A percentile compares a stretch with the other conserved stretches of the same genome.
Evolutionary conservation across 2,329 filamentous ascomycete species (phyloP).

Genomic region (Thermomyces lanuginosus): DNA sequence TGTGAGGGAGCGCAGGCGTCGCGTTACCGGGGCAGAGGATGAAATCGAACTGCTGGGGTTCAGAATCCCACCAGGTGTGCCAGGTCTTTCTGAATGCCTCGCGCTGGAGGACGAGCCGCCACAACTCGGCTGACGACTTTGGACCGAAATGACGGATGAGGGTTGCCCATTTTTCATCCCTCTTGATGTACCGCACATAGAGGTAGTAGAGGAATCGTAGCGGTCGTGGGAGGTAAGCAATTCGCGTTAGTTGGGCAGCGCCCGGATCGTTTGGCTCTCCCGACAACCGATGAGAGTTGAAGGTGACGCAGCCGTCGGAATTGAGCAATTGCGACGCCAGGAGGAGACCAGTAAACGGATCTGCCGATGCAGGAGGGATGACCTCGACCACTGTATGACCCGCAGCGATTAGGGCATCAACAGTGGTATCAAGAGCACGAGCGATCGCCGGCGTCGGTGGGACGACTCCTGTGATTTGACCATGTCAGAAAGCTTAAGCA

Average conservation of each 20-base stretch:
- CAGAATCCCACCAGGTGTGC: slow-evolving; percentile 70
- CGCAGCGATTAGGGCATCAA: slow-evolving; percentile 48
- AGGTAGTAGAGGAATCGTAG: slow-evolving; percentile 76
- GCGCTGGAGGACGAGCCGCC: slow-evolving; percentile 60
- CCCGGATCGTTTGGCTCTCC: slow-evolving; percentile 70
- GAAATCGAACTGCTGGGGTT: slow-evolving; percentile 56
- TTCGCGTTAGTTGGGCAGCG: slow-evolving; percentile 54
- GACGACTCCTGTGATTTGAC: slow-evolving; percentile 43
- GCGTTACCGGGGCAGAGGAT: slow-evolving; percentile 76
- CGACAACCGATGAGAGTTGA: slow-evolving; percentile 56
- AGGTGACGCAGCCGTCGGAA: slow-evolving; percentile 67
- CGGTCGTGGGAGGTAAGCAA: slow-evolving; percentile 56
- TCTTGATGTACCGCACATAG: slow-evolving; percentile 69
- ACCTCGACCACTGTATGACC: slow-evolving; percentile 61
- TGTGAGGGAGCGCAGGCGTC: slow-evolving; percentile 73
- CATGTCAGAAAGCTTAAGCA: background rate
- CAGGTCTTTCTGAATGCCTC: slow-evolving; percentile 64
- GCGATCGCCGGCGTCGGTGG: slow-evolving; percentile 72
- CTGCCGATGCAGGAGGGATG: slow-evolving; percentile 52
- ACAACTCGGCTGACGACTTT: slow-evolving; percentile 63
- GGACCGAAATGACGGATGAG: slow-evolving; percentile 56
- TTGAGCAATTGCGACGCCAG: slow-evolving; percentile 70
- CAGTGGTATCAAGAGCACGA: slow-evolving; percentile 56
- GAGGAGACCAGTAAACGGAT: slow-evolving; percentile 59
- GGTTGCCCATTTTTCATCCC: slow-evolving; percentile 62